A percentile compares a stretch with the other conserved stretches of the same genome.
Evolutionary conservation across 2,329 filamentous ascomycete species (phyloP).

Genomic region (Didymella sp.): DNA sequence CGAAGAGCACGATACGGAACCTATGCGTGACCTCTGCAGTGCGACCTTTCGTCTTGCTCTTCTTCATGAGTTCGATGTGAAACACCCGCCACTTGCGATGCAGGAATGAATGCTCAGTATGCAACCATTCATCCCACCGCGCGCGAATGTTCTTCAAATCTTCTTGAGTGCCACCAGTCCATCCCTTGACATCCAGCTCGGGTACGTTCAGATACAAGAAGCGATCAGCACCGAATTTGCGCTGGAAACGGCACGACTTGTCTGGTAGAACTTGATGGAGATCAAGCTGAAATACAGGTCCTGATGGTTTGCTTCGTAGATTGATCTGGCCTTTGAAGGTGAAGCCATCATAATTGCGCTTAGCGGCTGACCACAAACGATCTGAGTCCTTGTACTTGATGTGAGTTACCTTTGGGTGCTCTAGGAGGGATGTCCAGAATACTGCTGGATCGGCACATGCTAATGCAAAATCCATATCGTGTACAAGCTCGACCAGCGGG

Average conservation of each 20-base stretch:
- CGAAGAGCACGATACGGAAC: conserved; percentile 47
- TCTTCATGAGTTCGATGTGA: conserved; percentile 48
- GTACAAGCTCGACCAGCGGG: conserved; percentile 24
- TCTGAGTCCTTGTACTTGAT: conserved; percentile 22
- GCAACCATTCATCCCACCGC: conserved; percentile 47
- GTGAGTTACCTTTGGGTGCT: neutral
- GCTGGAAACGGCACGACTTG: conserved; percentile 47
- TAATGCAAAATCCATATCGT: conserved; percentile 13
- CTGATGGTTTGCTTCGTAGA: conserved; percentile 24
- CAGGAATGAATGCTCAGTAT: conserved; percentile 48
- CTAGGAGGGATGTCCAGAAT: conserved; percentile 32
- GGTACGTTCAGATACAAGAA: conserved; percentile 53
- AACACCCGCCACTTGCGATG: conserved; percentile 53
- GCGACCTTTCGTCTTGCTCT: conserved; percentile 35
- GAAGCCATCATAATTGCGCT: conserved; percentile 34
- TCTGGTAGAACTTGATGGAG: conserved; percentile 40
- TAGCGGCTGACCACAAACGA: conserved; percentile 37
- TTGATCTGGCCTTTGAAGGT: conserved; percentile 45
- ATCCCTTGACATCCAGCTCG: conserved; percentile 5
- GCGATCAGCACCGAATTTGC: conserved; percentile 49
- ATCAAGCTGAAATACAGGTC: conserved; percentile 35
- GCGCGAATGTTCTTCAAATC: conserved; percentile 27
- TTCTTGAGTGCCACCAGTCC: neutral
- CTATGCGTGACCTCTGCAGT: conserved; percentile 18
- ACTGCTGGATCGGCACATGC: conserved; percentile 19